These are phyloP conservation scores for Pichia sp. DNA, from an alignment of 1,139 yeast genomes.

Conservation along the genomic window DNA sequence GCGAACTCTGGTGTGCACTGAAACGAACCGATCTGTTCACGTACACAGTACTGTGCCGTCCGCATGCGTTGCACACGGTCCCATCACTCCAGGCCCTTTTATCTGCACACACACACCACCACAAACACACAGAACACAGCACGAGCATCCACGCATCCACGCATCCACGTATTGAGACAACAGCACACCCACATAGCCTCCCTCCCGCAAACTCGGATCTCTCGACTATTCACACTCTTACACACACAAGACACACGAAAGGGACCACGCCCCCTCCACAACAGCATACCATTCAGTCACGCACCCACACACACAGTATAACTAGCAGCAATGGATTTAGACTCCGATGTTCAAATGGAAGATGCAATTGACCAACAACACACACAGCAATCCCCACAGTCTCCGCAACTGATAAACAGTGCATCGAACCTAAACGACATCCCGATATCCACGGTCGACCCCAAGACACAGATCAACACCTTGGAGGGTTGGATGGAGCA, in stretches of 20 bases:
- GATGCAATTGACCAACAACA: constrained; percentile 45
- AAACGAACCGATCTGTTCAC: background rate
- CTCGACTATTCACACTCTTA: background rate
- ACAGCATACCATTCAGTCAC: background rate
- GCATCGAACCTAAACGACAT: constrained; percentile 10
- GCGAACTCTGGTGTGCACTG: constrained; percentile 1
- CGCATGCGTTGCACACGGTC: background rate
- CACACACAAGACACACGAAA: background rate
- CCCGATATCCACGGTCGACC: constrained; percentile 36
- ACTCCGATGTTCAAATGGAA: constrained; percentile 61
- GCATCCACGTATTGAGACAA: background rate
- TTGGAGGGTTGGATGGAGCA: constrained; percentile 87
- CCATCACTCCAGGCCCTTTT: background rate
- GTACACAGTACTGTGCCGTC: background rate
- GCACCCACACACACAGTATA: background rate
- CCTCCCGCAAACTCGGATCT: background rate
- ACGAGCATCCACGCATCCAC: background rate
- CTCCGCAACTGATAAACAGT: background rate
- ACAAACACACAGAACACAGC: background rate
- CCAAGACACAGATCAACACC: constrained; percentile 55
- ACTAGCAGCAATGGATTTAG: constrained; percentile 46
- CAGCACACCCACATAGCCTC: background rate
- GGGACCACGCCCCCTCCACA: background rate
- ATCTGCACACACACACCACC: background rate
- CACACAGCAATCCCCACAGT: constrained; percentile 13